Evolutionary conservation across 495 filamentous ascomycete genomes (phyloP), one percentile per base, ranked within the genome.

Genomic region (Trichocladium uniseriatum): DNA sequence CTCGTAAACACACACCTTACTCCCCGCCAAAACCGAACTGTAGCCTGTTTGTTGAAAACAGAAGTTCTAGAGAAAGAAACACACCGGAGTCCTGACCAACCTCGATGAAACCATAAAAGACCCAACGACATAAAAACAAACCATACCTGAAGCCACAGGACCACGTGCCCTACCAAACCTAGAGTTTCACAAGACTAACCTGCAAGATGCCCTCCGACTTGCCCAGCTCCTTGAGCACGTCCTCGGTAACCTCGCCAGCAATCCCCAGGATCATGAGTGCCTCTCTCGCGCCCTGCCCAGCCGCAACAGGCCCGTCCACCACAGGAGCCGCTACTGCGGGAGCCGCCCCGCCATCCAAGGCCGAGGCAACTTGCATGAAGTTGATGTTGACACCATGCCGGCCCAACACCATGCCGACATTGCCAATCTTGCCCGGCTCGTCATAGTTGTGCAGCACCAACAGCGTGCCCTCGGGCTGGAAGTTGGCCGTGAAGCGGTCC

Each of bases 241-340:
- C 72, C 39, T 68, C 64, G 0, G 71, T 74, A 6, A 85, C 77
- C 7, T 66, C 66, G 6, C 72, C 69, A 51, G 80, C 78, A 28
- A 87, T 74, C 0, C 82, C 81, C 32, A 87, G 49, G 55, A 87
- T 86, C 83, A 87, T 87, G 45, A 87, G 60, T 7, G 83, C 82
- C 64, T 87, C 83, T 31, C 72, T 77, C 16, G 53, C 59, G 11
- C 29, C 48, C 20, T 43, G 36, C 6, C 38, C 49, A 6, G 43
- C 48, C n/a, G 28, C 54, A 8, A 39, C 45, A 18, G 57, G 54
- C 32, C 59, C 55, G 34, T 62, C 48, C 29, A 46, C 42, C 3
- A 54, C 48, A 51, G n/a, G n/a, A n/a, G 52, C 45, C 52, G 49
- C 42, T 55, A 41, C 42, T 55, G 41, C 49, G 49, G n/a, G 24